Evolutionary conservation across 768 basidiomycete genomes (phyloP), one percentile per base, ranked within the genome.

Genomic region (Termitomyces sp.): DNA sequence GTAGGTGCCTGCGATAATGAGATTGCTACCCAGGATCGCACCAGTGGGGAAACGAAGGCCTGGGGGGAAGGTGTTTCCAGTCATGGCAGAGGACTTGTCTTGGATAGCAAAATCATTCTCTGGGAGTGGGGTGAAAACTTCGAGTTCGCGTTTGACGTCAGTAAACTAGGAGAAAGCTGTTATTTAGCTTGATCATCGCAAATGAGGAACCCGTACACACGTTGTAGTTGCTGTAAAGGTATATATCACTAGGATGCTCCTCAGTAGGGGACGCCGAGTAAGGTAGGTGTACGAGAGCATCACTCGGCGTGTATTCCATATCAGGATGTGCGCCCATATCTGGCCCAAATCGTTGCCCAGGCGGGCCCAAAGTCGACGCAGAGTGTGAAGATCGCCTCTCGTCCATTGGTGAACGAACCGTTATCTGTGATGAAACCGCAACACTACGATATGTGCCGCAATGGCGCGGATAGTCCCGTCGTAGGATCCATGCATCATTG

Each of bases 31-130:
- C 7, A 97, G 75, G 57, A 98, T 86, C 31, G 93, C 92, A 18
- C 95, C 96, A 0, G 94, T 91, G 6, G 96, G 96, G 74, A 99
- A 99, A 9, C 96, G 88, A 41, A 98, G 83, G 12, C 96, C 96
- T 0, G 97, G 96, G 20, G 96, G 96, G 61, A 93, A 89, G 1
- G 88, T 81, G 12, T 82, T 74, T 18, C 90, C 91, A 16, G 77
- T 77, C 94, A 98, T 97, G 13, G 84, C 72, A 11, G 81, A 67
- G 7, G 95, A 96, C 32, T 86, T 83, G 65, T 96, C 91, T 56
- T 84, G 80, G 45, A 95, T 84, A 2, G 81, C 81, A 66, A 94
- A 94, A 56, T 88, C 83, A 16, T 80, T 75, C 62, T 86, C 82
- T 1, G 90, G 84, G 33, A 87, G 76, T 0, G 94, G 94, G 4